A percentile compares a stretch with the other conserved stretches of the same genome.
phyloP scores from a whole-genome alignment of 345 rosid genomes.

The Populus pruinosa region DNA sequence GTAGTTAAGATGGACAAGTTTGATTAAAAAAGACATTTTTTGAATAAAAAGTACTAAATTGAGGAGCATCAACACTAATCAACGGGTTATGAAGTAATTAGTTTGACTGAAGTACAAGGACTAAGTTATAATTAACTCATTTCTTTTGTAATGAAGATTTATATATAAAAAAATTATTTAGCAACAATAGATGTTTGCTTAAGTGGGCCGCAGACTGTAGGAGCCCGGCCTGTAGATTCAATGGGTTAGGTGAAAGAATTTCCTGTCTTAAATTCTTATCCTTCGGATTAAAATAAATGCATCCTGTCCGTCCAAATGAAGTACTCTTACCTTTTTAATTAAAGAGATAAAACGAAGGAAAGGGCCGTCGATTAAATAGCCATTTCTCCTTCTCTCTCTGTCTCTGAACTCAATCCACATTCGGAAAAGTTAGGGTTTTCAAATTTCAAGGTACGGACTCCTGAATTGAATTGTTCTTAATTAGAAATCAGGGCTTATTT shows the following conservation, averaged over 20 bases:
- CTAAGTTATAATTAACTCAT: too few relatives aligned
- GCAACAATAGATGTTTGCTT: background rate
- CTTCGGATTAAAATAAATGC: slow-evolving; percentile 9
- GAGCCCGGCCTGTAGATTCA: background rate
- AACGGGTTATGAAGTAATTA: too few relatives aligned
- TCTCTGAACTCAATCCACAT: background rate
- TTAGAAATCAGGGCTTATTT: background rate
- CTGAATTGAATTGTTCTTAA: too few relatives aligned
- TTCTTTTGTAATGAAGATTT: too few relatives aligned
- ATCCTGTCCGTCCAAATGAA: slow-evolving; percentile 14
- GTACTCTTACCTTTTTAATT: background rate
- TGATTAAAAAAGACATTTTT: too few relatives aligned
- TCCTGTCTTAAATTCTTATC: background rate
- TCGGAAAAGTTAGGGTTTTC: background rate
- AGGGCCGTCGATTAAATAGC: background rate
- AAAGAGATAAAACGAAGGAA: background rate
- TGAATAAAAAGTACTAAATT: too few relatives aligned
- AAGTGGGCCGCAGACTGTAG: background rate
- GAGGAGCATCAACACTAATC: too few relatives aligned
- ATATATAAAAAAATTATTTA: too few relatives aligned
- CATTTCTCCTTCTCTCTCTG: background rate
- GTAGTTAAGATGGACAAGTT: too few relatives aligned
- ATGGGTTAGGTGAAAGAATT: background rate
- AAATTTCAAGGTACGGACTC: background rate
- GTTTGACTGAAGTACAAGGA: too few relatives aligned